phyloP scores from a whole-genome alignment of 176 grass and related monocot genomes.

The Echinochloa phyllopogon region DNA sequence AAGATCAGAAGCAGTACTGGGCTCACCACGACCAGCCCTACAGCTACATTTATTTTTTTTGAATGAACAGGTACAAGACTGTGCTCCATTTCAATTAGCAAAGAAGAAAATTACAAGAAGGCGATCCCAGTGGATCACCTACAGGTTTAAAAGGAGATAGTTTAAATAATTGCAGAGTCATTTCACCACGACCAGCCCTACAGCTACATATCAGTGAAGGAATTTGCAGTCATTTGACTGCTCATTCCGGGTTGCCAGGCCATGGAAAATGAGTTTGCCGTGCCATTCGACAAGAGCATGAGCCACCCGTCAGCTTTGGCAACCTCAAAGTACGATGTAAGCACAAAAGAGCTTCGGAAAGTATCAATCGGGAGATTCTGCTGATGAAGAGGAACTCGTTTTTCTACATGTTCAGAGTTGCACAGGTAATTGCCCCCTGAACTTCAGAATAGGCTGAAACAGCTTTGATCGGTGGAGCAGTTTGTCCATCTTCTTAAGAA shows the following conservation, averaged over 20 bases:
- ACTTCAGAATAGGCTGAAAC: neutral
- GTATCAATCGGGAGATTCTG: neutral
- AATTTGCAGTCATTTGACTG: neutral
- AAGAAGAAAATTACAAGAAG: no score
- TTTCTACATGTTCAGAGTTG: slow-evolving; percentile 28
- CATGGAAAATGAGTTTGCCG: neutral
- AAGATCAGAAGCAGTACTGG: slow-evolving; percentile 36
- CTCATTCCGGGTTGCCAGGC: neutral
- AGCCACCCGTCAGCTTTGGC: neutral
- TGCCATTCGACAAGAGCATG: slow-evolving; percentile 5
- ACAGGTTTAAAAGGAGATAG: no score
- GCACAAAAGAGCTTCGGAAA: slow-evolving; percentile 5
- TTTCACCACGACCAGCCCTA: neutral
- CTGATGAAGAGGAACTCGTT: slow-evolving; percentile 23
- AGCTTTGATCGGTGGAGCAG: neutral
- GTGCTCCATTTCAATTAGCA: no score
- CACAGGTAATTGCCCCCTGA: slow-evolving; percentile 13
- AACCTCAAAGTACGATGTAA: slow-evolving; percentile 3
- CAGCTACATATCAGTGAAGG: slow-evolving; percentile 1
- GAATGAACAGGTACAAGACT: no score
- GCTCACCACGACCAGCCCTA: neutral
- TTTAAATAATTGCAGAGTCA: no score
- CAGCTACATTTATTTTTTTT: neutral
- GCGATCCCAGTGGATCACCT: no score
- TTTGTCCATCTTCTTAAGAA: neutral